Evolutionary conservation across 2,329 filamentous ascomycete species (phyloP), one percentile per base, ranked within the genome.

Genomic region (Amauroascus verrucosus): DNA sequence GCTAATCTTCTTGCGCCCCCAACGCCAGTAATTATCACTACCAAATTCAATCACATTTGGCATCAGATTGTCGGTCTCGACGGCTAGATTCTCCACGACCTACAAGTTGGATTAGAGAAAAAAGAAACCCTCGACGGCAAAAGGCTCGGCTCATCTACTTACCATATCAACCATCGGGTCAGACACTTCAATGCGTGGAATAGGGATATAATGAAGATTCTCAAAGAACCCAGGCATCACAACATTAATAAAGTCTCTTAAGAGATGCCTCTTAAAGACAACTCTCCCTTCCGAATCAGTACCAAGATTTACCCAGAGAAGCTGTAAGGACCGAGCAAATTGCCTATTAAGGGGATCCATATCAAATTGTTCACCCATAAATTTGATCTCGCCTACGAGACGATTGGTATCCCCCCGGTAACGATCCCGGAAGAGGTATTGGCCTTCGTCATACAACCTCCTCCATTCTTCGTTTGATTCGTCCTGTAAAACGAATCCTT

Each of bases 41-140:
- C 83, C 81, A 57, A 97, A 78, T 69, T 98, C 91, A 37, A 95
- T 70, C 4, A 91, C 78, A 63, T 98, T 98, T 58, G 93, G 93
- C 72, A 90, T 88, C 62, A 98, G 83, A 72, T 98, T 98, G 75
- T 97, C 90, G 60, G 88, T 90, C 74, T 98, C 93, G 50, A 98
- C 80, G 44, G 96, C 85, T 9, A 98, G 75, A 69, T 98, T 98
- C 75, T 98, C 93, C 43, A 98, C 80, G 47, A 97, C 61, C 65
- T 67, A 46, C 13, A 51, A n/a, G 38, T 52, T 6, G 37, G 30
- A 24, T 33, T 28, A 8, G 13, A 32, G 13, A 28, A 9, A 37
- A 8, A n/a, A 32, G 13, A 28, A 9, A 16, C 16, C 6, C 11
- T 16, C 20, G 14, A 32, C 4, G 6, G 3, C 22, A 4, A 40